Conservation (phyloP, 495 filamentous ascomycete genomes). For the Aspergillus kassunensis region DNA sequence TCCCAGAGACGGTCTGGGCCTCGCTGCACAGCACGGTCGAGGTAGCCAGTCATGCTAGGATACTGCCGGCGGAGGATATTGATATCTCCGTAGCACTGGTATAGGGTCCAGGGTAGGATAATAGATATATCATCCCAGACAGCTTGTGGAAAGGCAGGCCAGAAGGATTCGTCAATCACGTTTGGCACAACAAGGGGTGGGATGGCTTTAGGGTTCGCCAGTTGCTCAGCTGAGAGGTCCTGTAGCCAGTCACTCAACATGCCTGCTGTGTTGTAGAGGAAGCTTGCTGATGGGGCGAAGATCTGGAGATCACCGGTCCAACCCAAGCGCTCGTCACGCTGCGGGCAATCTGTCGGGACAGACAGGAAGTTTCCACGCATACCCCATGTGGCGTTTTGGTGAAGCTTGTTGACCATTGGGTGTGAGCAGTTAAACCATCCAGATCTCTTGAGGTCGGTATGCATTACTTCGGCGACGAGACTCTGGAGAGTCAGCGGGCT, state of each 20-base stretch:
- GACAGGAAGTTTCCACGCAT: constrained; percentile 53
- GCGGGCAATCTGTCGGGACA: constrained; percentile 53
- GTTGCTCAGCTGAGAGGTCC: constrained; percentile 40
- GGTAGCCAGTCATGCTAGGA: constrained; percentile 41
- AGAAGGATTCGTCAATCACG: constrained; percentile 22
- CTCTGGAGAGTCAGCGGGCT: not conserved
- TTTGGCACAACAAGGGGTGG: constrained; percentile 40
- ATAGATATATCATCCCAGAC: constrained; percentile 50
- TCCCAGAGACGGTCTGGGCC: constrained; percentile 38
- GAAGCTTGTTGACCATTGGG: constrained; percentile 43
- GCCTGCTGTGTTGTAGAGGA: constrained; percentile 46
- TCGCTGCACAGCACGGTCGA: constrained; percentile 44
- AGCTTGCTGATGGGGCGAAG: constrained; percentile 47
- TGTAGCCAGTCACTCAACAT: constrained; percentile 50
- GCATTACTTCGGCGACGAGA: constrained; percentile 29
- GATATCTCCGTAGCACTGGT: constrained; percentile 40
- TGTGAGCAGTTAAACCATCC: constrained; percentile 48
- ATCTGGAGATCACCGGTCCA: constrained; percentile 54
- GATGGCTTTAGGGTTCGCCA: constrained; percentile 7
- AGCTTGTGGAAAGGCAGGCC: constrained; percentile 30
- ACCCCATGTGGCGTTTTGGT: constrained; percentile 48
- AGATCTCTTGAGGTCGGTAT: constrained; percentile 47
- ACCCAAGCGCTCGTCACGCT: constrained; percentile 52
- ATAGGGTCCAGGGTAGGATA: constrained; percentile 43
- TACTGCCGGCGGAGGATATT: constrained; percentile 40